These are phyloP conservation scores for Exophiala bonariae DNA, from an alignment of 2,329 filamentous ascomycete genomes.

Conservation along the genomic window DNA sequence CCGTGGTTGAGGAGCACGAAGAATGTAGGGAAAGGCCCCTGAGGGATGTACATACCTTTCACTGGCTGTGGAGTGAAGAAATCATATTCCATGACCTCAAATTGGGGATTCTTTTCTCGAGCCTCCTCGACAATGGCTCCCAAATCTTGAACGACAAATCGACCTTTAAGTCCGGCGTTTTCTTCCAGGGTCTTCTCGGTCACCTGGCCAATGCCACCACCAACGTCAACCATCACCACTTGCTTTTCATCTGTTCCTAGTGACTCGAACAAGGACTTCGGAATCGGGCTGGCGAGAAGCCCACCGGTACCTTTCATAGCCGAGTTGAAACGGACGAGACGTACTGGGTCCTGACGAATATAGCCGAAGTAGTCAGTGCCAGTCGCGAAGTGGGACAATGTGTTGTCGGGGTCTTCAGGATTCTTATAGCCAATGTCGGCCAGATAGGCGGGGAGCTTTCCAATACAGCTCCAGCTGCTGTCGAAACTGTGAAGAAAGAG, in stretches of 20 bases:
- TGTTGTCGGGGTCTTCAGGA: conserved; percentile 12
- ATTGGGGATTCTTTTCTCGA: conserved; percentile 23
- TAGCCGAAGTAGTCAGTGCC: conserved; percentile 13
- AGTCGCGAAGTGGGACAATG: conserved; percentile 13
- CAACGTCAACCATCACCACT: conserved; percentile 33
- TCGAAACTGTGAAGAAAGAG: conserved; percentile 6
- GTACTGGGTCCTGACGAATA: conserved; percentile 8
- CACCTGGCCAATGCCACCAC: conserved; percentile 29
- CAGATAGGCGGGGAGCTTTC: conserved; percentile 12
- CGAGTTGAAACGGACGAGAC: conserved; percentile 11
- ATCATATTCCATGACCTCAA: conserved; percentile 30
- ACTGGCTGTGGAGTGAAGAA: conserved; percentile 35
- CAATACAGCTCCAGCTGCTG: conserved; percentile 12
- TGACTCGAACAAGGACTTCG: conserved; percentile 1
- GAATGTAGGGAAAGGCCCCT: no score
- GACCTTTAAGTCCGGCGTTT: conserved; percentile 16
- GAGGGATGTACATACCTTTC: conserved; percentile 23
- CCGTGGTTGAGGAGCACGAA: no score
- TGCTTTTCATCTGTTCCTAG: conserved; percentile 9
- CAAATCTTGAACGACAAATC: conserved; percentile 40
- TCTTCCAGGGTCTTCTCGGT: conserved; percentile 21
- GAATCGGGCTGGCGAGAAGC: conserved; percentile 7
- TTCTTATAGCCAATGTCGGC: conserved; percentile 13
- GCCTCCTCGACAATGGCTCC: conserved; percentile 33
- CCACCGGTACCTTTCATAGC: conserved; percentile 10